A percentile compares a stretch with the other conserved stretches of the same genome.
Conservation (phyloP, 2,329 filamentous ascomycete species). For the Colletotrichum sp. region DNA sequence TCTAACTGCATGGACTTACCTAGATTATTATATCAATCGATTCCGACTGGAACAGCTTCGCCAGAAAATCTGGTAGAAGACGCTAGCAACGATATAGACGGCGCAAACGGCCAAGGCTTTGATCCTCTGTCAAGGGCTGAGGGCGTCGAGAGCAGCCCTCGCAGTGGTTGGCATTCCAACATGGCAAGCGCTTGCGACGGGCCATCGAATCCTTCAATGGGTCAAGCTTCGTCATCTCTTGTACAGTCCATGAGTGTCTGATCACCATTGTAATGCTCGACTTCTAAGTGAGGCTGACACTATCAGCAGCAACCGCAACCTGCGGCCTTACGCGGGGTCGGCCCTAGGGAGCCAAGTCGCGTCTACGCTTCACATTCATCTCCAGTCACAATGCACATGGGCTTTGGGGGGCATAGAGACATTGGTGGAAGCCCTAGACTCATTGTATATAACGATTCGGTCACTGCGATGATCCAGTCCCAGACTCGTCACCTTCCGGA, state of each 20-base stretch:
- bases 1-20: background rate
- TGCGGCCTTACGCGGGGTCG: background rate
- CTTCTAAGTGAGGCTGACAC: background rate
- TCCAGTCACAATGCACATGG: background rate
- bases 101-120: background rate
- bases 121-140: background rate
- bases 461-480: slow-evolving; percentile 49
- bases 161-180: background rate
- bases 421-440: slow-evolving; percentile 30
- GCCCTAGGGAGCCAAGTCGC: background rate
- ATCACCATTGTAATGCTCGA: background rate
- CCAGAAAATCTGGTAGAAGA: background rate
- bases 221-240: background rate
- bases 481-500: slow-evolving; percentile 57
- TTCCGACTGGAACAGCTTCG: background rate
- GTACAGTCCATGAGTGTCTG: background rate
- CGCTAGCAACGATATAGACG: background rate
- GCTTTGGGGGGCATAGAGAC: background rate
- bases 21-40: background rate
- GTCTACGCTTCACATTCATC: background rate
- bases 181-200: background rate
- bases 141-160: background rate
- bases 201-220: background rate
- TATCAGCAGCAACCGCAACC: background rate
- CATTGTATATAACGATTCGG: slow-evolving; percentile 50